Base-by-base conservation (phyloP, 805 yeast genomes). In the Huiozyma naganishii region DNA sequence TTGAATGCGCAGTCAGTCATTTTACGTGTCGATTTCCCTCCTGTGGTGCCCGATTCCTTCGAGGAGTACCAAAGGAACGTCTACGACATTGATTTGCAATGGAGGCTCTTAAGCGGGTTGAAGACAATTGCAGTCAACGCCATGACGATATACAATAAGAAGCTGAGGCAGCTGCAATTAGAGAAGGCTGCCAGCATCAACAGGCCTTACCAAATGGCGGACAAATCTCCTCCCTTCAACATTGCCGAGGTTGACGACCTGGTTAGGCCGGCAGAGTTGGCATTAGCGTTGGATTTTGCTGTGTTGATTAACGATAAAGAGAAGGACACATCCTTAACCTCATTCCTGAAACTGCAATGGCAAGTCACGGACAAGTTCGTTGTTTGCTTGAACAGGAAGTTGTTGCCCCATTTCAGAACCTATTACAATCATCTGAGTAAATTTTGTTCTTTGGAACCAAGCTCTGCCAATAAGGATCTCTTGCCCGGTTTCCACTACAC, bases 251-350 rank as follows among this genome's bases (percentile, higher is more conserved):
- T 68, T 6, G 58, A 53, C 30, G 70, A 68, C 42, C 41, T 68
- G 0, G 12, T 65, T 4, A 52, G 53, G 12, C 66, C 70, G 0
- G 6, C 42, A 3, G 72, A 67, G 38, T 43, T 60, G n/a, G 30
- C 49, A 7, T 34, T 58, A 12, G 45, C 52, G 9, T 30, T 61
- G 28, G 64, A 64, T 39, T 51, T 59, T 11, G 57, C 69, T 7
- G 67, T 65, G 7, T 48, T 64, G 35, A 60, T 64, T n/a, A 58
- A 57, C 17, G 54, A 59, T 37, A 43, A 44, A 7, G 52, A 52
- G 7, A 49, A 44, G 32, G 61, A 60, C 29, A 59, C 65, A 6
- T 39, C 59, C 0, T 39, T 43, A 1, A 41, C 47, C 1, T 51
- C 61, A 4, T 59, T 61, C 29, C 53, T 55, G 12, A 55, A 59